phyloP scores from a whole-genome alignment of 495 filamentous ascomycete genomes.

The Penicillium bovifimosum region DNA sequence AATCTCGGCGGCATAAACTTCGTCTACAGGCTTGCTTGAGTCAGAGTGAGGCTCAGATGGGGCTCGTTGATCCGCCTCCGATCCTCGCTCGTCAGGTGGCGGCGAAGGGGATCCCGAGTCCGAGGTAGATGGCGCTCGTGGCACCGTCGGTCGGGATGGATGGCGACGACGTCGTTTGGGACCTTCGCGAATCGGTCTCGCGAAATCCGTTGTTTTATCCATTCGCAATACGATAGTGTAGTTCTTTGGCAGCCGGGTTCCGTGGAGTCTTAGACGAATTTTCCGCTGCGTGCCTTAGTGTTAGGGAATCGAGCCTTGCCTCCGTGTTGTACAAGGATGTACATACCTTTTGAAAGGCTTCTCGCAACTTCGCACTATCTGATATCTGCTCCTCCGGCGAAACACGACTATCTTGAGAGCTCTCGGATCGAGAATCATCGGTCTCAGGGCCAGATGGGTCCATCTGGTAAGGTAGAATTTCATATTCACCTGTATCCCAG shows the following conservation, averaged over 20 bases:
- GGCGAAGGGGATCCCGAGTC: slow-evolving; percentile 9
- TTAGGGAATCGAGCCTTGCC: background rate
- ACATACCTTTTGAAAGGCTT: slow-evolving; percentile 47
- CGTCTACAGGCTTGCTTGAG: background rate
- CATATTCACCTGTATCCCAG: slow-evolving; percentile 66
- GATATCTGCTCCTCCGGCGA: slow-evolving; percentile 19
- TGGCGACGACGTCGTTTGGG: slow-evolving; percentile 26
- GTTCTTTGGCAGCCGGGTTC: slow-evolving; percentile 48
- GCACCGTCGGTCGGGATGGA: background rate
- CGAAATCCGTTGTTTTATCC: slow-evolving; percentile 40
- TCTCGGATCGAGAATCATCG: slow-evolving; percentile 39
- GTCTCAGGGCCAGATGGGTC: slow-evolving; percentile 32
- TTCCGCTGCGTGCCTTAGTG: slow-evolving; percentile 34
- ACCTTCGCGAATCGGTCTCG: slow-evolving; percentile 19
- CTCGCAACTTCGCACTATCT: slow-evolving; percentile 48
- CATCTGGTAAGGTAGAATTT: slow-evolving; percentile 44
- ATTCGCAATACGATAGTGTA: slow-evolving; percentile 58
- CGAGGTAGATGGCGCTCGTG: slow-evolving; percentile 18
- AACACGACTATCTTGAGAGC: slow-evolving; percentile 11
- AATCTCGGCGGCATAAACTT: slow-evolving; percentile 28
- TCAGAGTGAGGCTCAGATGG: background rate
- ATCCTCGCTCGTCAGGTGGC: background rate
- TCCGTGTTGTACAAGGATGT: background rate
- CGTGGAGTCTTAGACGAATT: slow-evolving; percentile 56
- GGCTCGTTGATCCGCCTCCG: background rate